Percentiles rank a stretch among this genome's conserved stretches.
These are phyloP conservation scores for Platanthera zijinensis DNA, from an alignment of 106 monocot species.

Conservation along the genomic window DNA sequence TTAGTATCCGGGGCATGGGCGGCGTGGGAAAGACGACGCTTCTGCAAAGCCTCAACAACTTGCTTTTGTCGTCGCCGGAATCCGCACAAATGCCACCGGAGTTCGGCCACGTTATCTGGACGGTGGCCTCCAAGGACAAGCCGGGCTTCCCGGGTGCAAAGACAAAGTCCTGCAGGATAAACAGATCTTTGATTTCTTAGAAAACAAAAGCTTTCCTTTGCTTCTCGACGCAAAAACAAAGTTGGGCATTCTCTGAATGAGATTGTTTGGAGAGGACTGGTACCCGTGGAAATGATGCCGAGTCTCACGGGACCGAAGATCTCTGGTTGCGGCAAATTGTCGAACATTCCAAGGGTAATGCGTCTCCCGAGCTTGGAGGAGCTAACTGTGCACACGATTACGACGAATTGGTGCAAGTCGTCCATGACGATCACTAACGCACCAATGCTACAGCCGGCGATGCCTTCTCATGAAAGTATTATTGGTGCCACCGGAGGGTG, in stretches of 20 bases:
- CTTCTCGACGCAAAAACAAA: slow-evolving; percentile 12
- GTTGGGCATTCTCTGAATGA: slow-evolving; percentile 19
- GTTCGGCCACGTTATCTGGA: slow-evolving; percentile 8
- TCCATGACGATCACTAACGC: neutral
- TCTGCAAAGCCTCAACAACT: slow-evolving; percentile 7
- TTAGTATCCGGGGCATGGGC: slow-evolving; percentile 24
- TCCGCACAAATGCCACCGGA: neutral
- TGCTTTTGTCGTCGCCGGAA: neutral
- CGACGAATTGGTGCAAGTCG: slow-evolving; percentile 1
- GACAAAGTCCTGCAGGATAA: neutral
- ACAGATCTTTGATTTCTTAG: slow-evolving; percentile 13
- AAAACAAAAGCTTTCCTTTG: slow-evolving; percentile 17
- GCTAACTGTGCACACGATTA: neutral
- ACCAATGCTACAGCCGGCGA: neutral
- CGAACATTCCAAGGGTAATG: slow-evolving; percentile 6
- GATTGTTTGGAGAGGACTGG: slow-evolving; percentile 9
- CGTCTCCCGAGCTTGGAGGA: slow-evolving; percentile 7
- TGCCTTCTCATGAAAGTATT: slow-evolving; percentile 1
- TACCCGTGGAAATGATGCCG: neutral
- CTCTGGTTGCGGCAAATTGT: neutral
- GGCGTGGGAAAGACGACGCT: slow-evolving; percentile 25
- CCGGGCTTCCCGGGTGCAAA: neutral
- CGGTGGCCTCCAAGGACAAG: slow-evolving; percentile 1
- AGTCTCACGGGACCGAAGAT: slow-evolving; percentile 6
- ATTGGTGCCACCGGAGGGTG: too few species aligned